A percentile compares a stretch with the other conserved stretches of the same genome.
These are phyloP conservation scores for Rutidosis leptorrhynchoides DNA, from an alignment of 129 eudicot genomes.

Conservation along the genomic window DNA sequence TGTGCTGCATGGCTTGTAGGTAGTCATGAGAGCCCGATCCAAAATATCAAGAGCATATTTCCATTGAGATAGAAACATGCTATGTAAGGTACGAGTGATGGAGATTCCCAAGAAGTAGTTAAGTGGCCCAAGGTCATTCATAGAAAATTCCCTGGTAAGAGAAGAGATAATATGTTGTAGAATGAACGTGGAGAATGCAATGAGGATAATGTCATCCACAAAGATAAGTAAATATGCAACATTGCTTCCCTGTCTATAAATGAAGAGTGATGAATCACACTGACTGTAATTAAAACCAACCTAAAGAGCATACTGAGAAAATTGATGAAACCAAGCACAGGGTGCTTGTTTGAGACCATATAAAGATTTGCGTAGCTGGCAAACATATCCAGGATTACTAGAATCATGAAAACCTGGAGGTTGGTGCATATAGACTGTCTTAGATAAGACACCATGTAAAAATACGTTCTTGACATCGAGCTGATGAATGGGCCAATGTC, in stretches of 20 bases:
- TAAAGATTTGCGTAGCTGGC: not conserved
- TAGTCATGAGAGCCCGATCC: not conserved
- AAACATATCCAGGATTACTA: not conserved
- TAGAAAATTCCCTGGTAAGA: not conserved
- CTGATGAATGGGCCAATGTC: too few relatives aligned
- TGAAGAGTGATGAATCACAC: too few relatives aligned
- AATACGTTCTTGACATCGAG: too few relatives aligned
- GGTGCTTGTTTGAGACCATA: not conserved
- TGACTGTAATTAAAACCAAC: not conserved
- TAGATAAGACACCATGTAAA: too few relatives aligned
- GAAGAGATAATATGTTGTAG: not conserved
- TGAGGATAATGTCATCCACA: not conserved
- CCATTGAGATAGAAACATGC: not conserved
- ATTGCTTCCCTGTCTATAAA: not conserved
- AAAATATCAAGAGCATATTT: not conserved
- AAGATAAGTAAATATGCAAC: not conserved
- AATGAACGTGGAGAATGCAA: not conserved
- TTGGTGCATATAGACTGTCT: too few relatives aligned
- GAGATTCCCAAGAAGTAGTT: not conserved
- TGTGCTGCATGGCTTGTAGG: not conserved
- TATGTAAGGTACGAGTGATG: not conserved
- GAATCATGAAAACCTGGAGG: not conserved
- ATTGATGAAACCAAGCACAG: not conserved
- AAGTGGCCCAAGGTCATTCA: not conserved
- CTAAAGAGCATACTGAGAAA: not conserved